phyloP scores from a whole-genome alignment of 352 stramenopile species.

The Globisporangium rhizosaccharum region DNA sequence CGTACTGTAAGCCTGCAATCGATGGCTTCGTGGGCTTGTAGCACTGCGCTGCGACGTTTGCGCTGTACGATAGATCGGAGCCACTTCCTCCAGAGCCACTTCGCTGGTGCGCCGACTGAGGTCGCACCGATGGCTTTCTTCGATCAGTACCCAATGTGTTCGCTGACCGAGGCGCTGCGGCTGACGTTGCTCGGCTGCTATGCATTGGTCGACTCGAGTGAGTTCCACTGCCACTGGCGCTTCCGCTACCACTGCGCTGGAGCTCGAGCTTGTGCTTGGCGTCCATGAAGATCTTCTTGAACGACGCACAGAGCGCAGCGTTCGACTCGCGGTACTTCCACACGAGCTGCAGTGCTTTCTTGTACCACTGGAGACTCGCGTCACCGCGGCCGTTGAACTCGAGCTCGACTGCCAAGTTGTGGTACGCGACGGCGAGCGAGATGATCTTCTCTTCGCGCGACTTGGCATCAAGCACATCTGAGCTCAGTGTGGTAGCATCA shows the following conservation, averaged over 20 bases:
- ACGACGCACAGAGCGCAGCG: constrained; percentile 51
- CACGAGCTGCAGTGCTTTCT: constrained; percentile 70
- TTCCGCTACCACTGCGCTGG: constrained; percentile 12
- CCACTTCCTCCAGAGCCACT: neutral
- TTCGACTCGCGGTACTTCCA: constrained; percentile 62
- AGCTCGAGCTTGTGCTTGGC: constrained; percentile 55
- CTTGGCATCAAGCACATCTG: constrained; percentile 47
- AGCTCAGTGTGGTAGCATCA: constrained; percentile 1
- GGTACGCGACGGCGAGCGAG: constrained; percentile 70
- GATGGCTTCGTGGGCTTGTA: constrained; percentile 54
- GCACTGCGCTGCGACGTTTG: constrained; percentile 52
- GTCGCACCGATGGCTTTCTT: constrained; percentile 13
- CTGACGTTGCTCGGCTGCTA: neutral
- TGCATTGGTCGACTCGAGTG: neutral
- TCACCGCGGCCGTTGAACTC: constrained; percentile 70
- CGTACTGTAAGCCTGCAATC: constrained; percentile 29
- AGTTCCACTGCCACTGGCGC: neutral
- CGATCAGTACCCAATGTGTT: constrained; percentile 6
- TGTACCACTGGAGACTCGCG: constrained; percentile 80
- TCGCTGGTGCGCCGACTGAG: constrained; percentile 33
- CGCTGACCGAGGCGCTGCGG: neutral
- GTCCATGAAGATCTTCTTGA: constrained; percentile 67
- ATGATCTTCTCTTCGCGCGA: constrained; percentile 71
- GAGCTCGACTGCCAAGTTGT: constrained; percentile 74
- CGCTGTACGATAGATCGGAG: constrained; percentile 47